These are phyloP conservation scores for Perkinsela sp. DNA, from an alignment of 208 protist species.

Conservation along the genomic window DNA sequence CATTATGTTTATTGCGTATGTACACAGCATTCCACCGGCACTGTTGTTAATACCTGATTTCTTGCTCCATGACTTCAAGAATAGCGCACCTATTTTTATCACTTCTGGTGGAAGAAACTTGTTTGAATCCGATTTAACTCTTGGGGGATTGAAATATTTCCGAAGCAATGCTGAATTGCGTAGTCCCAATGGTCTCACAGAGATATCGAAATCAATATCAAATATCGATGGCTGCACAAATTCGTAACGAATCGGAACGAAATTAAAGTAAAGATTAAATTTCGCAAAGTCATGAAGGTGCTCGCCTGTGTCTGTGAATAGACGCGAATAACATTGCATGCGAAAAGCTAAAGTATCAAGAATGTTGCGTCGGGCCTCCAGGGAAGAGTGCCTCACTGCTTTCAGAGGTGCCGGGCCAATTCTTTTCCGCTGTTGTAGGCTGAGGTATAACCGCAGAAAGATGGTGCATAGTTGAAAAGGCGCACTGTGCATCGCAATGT, in stretches of 20 bases:
- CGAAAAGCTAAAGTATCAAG: no score
- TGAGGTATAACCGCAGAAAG: background rate
- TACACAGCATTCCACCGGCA: conserved; percentile 25
- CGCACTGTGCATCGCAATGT: background rate
- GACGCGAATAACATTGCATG: no score
- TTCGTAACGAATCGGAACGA: background rate
- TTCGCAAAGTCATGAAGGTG: no score
- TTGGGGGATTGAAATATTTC: conserved; percentile 17
- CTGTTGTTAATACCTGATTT: conserved; percentile 31
- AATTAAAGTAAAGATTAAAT: no score
- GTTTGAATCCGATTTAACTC: conserved; percentile 5
- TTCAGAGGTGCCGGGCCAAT: background rate
- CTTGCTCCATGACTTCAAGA: conserved; percentile 51
- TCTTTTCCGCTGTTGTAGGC: background rate
- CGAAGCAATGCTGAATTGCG: conserved; percentile 51
- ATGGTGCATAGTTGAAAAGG: background rate
- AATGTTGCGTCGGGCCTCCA: background rate
- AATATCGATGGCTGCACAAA: conserved; percentile 10
- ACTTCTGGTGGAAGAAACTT: background rate
- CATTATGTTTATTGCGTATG: conserved; percentile 29
- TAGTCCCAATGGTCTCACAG: conserved; percentile 19
- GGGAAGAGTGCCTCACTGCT: background rate
- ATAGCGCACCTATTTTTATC: conserved; percentile 11
- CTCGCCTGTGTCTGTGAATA: no score
- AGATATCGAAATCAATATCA: conserved; percentile 42